A percentile compares a stretch with the other conserved stretches of the same genome.
These are phyloP conservation scores for Brassica rapa DNA, from an alignment of 345 rosid genomes.

Conservation along the genomic window DNA sequence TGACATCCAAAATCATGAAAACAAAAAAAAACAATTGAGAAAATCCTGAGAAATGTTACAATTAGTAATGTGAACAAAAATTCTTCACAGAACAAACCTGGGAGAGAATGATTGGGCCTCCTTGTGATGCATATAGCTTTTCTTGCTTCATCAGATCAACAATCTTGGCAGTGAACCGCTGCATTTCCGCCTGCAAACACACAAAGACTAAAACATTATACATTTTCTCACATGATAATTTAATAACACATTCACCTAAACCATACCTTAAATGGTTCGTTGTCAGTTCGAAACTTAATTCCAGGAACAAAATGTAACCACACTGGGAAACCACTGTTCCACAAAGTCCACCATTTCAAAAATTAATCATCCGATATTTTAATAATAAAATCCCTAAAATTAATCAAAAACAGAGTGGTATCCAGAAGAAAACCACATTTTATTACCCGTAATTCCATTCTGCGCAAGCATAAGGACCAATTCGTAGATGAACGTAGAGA, in stretches of 20 bases:
- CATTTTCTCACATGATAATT: not conserved
- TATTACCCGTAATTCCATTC: conserved; percentile 96
- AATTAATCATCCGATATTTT: not conserved
- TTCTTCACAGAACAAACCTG: conserved; percentile 52
- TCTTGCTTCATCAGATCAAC: conserved; percentile 90
- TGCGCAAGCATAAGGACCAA: conserved; percentile 95
- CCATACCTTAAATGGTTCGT: conserved; percentile 81
- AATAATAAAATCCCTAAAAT: not conserved
- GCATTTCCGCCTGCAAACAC: conserved; percentile 74
- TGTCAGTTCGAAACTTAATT: conserved; percentile 82
- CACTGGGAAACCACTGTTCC: conserved; percentile 82
- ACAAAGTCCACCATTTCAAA: not conserved
- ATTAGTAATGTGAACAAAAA: not conserved
- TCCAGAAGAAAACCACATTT: not conserved
- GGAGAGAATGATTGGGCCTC: conserved; percentile 93
- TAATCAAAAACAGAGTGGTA: not conserved
- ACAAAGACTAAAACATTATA: not conserved
- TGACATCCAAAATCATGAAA: conserved; percentile 33
- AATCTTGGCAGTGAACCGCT: conserved; percentile 81
- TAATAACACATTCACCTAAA: no score
- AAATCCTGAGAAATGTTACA: not conserved
- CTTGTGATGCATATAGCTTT: conserved; percentile 90
- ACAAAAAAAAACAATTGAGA: not conserved
- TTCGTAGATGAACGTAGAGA: conserved; percentile 86
- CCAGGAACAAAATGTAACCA: conserved; percentile 93